phyloP scores from a whole-genome alignment of 495 filamentous ascomycete species.

The Lophiostoma macrostomum region DNA sequence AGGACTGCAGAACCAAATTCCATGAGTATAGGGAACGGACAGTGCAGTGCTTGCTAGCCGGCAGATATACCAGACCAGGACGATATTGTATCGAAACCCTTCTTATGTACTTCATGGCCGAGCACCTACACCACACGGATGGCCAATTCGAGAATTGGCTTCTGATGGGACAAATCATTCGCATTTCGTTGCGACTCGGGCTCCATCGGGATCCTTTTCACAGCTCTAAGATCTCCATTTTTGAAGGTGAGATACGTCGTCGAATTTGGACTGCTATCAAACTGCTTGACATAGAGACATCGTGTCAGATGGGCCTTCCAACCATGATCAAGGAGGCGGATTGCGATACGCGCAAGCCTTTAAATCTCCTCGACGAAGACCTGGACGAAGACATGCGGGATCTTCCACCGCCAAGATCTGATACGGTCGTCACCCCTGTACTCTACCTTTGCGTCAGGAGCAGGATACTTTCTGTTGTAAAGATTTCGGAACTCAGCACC shows the following conservation, averaged over 20 bases:
- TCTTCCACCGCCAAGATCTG: background rate
- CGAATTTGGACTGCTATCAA: constrained; percentile 40
- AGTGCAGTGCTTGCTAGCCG: constrained; percentile 44
- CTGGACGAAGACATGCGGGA: background rate
- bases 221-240: constrained; percentile 27
- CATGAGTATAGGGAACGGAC: constrained; percentile 6
- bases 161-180: constrained; percentile 46
- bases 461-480: background rate
- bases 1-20: background rate
- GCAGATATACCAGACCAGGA: constrained; percentile 46
- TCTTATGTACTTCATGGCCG: constrained; percentile 47
- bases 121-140: constrained; percentile 47
- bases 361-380: background rate
- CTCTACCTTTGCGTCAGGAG: background rate
- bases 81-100: constrained; percentile 50
- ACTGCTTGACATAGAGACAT: constrained; percentile 39
- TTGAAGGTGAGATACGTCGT: constrained; percentile 43
- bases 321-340: background rate
- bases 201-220: constrained; percentile 50
- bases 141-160: constrained; percentile 50
- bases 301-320: constrained; percentile 8
- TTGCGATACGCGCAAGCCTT: background rate
- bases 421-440: background rate
- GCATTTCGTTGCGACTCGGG: constrained; percentile 55
- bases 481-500: too few relatives aligned